Conservation (phyloP, 805 yeast species). For the Hyphopichia homilentoma region DNA sequence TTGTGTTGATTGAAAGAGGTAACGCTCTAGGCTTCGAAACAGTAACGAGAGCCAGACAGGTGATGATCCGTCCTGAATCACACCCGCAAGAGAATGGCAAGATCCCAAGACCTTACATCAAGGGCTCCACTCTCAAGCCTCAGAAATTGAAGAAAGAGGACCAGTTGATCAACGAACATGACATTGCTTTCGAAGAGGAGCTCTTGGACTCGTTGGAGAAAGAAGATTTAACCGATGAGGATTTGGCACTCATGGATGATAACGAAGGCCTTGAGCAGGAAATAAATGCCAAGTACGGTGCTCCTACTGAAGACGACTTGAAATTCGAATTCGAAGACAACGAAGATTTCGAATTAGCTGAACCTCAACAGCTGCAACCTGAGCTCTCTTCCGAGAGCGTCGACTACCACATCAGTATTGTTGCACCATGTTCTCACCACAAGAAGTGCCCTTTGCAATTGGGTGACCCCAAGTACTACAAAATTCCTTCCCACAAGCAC, state of each 20-base stretch:
- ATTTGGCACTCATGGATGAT: slow-evolving; percentile 9
- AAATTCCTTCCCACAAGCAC: slow-evolving; percentile 51
- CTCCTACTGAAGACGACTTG: slow-evolving; percentile 39
- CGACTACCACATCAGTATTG: slow-evolving; percentile 55
- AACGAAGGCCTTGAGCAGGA: slow-evolving; percentile 23
- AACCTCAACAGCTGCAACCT: slow-evolving; percentile 4
- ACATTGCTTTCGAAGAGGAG: slow-evolving; percentile 28
- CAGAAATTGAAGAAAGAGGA: slow-evolving; percentile 33
- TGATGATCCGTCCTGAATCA: slow-evolving; percentile 82
- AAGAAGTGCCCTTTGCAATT: slow-evolving; percentile 81
- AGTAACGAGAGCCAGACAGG: slow-evolving; percentile 85
- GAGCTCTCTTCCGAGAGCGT: slow-evolving; percentile 18
- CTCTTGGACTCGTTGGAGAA: slow-evolving; percentile 21
- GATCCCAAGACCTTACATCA: slow-evolving; percentile 65
- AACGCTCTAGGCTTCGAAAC: slow-evolving; percentile 85
- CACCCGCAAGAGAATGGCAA: slow-evolving; percentile 52
- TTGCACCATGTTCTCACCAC: slow-evolving; percentile 93
- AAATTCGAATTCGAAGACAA: slow-evolving; percentile 45
- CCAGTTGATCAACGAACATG: slow-evolving; percentile 33
- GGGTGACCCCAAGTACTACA: slow-evolving; percentile 65
- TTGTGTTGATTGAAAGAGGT: slow-evolving; percentile 84
- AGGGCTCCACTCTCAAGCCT: slow-evolving; percentile 44
- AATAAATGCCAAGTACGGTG: slow-evolving; percentile 39
- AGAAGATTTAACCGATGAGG: slow-evolving; percentile 16
- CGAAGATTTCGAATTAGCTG: slow-evolving; percentile 22